Evolutionary conservation across 257 asterid genomes (phyloP), one percentile per base, ranked within the genome.

Genomic region (Nicotiana benthamiana): DNA sequence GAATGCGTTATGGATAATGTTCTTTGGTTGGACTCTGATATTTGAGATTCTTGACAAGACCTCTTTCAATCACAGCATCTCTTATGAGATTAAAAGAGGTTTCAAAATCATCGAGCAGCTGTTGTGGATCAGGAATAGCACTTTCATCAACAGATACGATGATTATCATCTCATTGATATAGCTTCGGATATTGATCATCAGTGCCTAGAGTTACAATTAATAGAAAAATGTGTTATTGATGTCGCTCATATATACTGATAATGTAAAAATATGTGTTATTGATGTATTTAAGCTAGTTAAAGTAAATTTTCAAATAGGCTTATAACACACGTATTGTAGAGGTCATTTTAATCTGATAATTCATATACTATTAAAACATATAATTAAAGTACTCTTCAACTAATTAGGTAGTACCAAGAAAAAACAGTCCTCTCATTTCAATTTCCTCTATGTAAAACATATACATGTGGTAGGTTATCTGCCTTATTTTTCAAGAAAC

Each of bases 141-240:
- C 40, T 77, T 63, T 87, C 88, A 30, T 87, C 90, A 18, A 87
- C 88, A n/a, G 90, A 83, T 43, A 87, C 65, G 5, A 84, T 88
- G 20, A 87, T 82, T 0, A 85, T 81, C 84, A 87, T 83, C 83
- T 85, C 85, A 65, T 83, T 66, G 48, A 65, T 82, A 43, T 83
- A 87, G 80, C 88, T 87, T 34, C 79, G 84, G 30, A 81, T 80
- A 80, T 85, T 83, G 51, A 87, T 83, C 90, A 87, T 83, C 84
- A 85, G 57, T 43, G 79, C 86, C 88, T 87, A 64, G 12, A 70
- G 43, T 70, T 22, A 22, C 20, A 70, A 43, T 22, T 70, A 22
- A 40, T 40, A 3, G 11, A 22, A 68, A 8, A 22, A 5, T 11
- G 6, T 5, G 18, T 0, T 40, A 36, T 36, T 36, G 9, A 36